These are phyloP conservation scores for Pichia kudriavzevii DNA, from an alignment of 1,139 yeast species.

Conservation along the genomic window DNA sequence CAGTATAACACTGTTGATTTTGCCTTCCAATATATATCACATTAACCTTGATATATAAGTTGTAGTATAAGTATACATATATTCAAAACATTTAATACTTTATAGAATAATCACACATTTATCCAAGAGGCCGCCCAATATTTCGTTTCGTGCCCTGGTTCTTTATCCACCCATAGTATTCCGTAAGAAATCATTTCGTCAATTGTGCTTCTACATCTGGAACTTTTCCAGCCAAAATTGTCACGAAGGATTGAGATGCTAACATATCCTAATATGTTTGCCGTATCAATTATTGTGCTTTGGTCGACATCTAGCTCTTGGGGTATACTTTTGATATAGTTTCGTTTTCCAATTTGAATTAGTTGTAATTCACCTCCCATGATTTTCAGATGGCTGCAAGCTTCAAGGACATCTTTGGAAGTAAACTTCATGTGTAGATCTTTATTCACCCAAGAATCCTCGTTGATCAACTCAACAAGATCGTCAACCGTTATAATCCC, in stretches of 20 bases:
- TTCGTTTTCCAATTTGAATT: slow-evolving; percentile 27
- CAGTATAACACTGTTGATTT: slow-evolving; percentile 65
- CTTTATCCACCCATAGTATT: slow-evolving; percentile 73
- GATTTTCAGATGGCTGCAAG: slow-evolving; percentile 31
- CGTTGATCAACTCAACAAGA: slow-evolving; percentile 32
- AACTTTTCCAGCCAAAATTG: slow-evolving; percentile 64
- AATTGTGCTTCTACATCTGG: slow-evolving; percentile 55
- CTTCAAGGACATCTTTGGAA: slow-evolving; percentile 41
- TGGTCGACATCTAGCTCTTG: slow-evolving; percentile 58
- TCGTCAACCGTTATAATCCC: slow-evolving; percentile 68
- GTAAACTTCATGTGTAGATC: slow-evolving; percentile 25
- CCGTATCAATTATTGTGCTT: slow-evolving; percentile 59
- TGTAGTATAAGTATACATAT: not conserved
- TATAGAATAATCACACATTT: slow-evolving; percentile 12
- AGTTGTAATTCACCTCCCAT: slow-evolving; percentile 30
- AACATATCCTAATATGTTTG: slow-evolving; percentile 63
- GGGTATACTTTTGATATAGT: slow-evolving; percentile 32
- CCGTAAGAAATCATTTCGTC: slow-evolving; percentile 80
- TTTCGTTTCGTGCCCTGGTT: slow-evolving; percentile 41
- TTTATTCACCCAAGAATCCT: slow-evolving; percentile 29
- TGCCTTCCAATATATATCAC: slow-evolving; percentile 92
- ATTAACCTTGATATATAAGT: too few species aligned
- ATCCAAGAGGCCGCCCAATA: slow-evolving; percentile 63
- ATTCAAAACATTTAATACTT: not conserved
- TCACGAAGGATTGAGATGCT: slow-evolving; percentile 56